A percentile compares a stretch with the other conserved stretches of the same genome.
Conservation (phyloP, 208 protist species). For the Leishmania tarentolae region DNA sequence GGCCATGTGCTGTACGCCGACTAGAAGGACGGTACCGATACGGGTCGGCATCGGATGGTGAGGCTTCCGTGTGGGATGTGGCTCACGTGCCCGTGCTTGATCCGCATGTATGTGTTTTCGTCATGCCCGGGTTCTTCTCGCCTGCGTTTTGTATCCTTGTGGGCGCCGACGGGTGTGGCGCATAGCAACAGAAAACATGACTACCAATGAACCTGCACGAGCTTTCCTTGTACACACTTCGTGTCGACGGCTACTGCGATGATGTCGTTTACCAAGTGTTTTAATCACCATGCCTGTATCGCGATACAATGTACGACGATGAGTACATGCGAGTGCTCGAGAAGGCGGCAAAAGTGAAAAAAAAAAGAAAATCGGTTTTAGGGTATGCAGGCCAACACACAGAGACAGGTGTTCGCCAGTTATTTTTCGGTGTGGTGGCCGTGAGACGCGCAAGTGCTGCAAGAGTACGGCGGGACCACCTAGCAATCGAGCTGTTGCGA, state of each 20-base stretch:
- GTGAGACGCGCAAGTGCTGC: neutral
- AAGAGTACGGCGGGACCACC: neutral
- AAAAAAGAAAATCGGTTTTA: neutral
- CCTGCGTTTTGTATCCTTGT: neutral
- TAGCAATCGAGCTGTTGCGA: neutral
- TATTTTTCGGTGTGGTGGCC: neutral
- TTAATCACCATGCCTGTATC: neutral
- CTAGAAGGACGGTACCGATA: neutral
- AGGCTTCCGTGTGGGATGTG: neutral
- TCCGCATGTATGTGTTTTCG: neutral
- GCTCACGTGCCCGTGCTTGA: neutral
- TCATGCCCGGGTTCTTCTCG: neutral
- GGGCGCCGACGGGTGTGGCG: neutral
- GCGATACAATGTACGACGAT: neutral
- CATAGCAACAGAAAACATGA: neutral
- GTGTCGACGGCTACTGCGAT: too few relatives aligned
- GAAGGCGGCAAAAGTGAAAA: neutral
- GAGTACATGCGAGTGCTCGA: neutral
- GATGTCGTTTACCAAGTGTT: neutral
- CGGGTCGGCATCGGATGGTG: neutral
- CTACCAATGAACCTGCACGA: neutral
- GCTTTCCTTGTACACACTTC: neutral
- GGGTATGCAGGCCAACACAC: neutral
- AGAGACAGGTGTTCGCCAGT: neutral
- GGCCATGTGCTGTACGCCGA: constrained; percentile 65